A percentile compares a stretch with the other conserved stretches of the same genome.
These are phyloP conservation scores for Microsporum ferrugineum DNA, from an alignment of 2,329 filamentous ascomycete genomes.

Conservation along the genomic window DNA sequence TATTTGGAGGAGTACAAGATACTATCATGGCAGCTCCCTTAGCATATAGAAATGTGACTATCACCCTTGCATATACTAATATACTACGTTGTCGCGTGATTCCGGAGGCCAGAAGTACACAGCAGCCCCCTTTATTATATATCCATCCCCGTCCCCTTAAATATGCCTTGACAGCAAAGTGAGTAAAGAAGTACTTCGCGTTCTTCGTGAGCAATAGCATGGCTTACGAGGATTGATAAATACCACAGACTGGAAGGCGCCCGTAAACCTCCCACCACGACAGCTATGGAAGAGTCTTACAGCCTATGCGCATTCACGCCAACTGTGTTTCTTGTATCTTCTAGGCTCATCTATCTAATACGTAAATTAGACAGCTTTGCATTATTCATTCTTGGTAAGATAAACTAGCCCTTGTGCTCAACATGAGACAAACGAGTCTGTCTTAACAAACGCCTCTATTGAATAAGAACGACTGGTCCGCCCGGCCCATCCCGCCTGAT, in stretches of 20 bases:
- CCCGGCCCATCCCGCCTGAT: not conserved
- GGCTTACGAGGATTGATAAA: no score
- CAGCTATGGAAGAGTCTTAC: no score
- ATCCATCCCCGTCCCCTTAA: not conserved
- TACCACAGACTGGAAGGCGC: no score
- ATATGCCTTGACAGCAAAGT: not conserved
- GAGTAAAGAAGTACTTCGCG: no score
- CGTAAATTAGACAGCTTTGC: not conserved
- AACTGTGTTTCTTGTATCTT: not conserved
- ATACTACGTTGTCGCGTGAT: not conserved
- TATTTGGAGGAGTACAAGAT: not conserved
- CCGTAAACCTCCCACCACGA: no score
- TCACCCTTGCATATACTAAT: no score
- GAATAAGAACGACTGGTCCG: not conserved
- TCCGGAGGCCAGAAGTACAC: not conserved
- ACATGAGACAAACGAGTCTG: not conserved
- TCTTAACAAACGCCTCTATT: not conserved
- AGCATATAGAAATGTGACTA: not conserved
- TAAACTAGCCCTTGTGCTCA: not conserved
- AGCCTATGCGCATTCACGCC: no score
- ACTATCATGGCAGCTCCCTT: not conserved
- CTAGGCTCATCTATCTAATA: not conserved
- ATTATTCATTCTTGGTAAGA: not conserved
- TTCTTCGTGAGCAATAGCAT: no score
- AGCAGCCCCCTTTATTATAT: not conserved